These are phyloP conservation scores for Trichomonas gallinae DNA, from an alignment of 208 protist genomes.

Conservation along the genomic window DNA sequence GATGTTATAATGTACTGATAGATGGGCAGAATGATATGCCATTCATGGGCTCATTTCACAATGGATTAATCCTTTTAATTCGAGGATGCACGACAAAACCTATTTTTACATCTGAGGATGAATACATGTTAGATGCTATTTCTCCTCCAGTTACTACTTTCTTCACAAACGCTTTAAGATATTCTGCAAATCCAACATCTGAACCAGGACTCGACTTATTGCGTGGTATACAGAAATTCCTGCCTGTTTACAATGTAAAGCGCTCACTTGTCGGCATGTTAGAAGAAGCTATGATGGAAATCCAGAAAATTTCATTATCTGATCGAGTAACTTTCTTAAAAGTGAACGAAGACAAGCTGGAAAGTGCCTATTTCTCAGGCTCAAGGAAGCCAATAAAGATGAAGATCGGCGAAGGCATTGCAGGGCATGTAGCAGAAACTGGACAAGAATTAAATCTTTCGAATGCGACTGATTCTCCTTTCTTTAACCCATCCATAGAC, in stretches of 20 bases:
- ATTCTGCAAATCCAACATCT: neutral
- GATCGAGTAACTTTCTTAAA: neutral
- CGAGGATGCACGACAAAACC: neutral
- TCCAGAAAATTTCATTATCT: neutral
- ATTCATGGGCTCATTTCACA: neutral
- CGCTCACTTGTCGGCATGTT: neutral
- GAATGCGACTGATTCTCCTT: neutral
- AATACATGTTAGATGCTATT: neutral
- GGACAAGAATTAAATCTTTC: neutral
- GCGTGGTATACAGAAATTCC: neutral
- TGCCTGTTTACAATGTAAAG: neutral
- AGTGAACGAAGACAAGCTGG: neutral
- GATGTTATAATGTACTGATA: neutral
- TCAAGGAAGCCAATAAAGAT: neutral
- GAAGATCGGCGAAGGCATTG: neutral
- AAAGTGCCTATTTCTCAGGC: neutral
- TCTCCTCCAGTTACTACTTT: neutral
- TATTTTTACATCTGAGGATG: neutral
- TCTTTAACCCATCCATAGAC: neutral
- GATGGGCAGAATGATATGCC: neutral
- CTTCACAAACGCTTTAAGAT: neutral
- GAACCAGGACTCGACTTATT: neutral
- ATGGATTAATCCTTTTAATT: neutral
- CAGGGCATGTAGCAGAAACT: neutral
- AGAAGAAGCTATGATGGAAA: neutral